A percentile compares a stretch with the other conserved stretches of the same genome.
phyloP scores from a whole-genome alignment of 257 asterid species.

The Eucommia ulmoides region DNA sequence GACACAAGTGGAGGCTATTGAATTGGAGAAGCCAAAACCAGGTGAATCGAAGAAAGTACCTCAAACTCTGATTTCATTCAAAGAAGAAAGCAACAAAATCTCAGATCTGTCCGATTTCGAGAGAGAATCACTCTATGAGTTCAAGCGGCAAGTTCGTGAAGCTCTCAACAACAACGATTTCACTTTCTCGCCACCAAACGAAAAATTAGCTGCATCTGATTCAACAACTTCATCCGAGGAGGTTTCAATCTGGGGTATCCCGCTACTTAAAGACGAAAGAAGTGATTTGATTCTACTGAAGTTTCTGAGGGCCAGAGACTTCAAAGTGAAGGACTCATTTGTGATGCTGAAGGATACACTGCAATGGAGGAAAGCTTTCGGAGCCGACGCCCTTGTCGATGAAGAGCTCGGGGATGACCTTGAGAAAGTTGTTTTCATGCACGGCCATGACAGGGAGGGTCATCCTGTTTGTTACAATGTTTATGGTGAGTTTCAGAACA shows the following conservation, averaged over 20 bases:
- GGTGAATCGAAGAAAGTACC: constrained; percentile 31
- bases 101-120: constrained; percentile 63
- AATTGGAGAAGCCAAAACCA: constrained; percentile 16
- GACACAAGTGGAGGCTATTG: constrained; percentile 10
- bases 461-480: constrained; percentile 67
- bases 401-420: constrained; percentile 75
- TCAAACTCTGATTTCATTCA: constrained; percentile 39
- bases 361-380: constrained; percentile 54
- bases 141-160: constrained; percentile 39
- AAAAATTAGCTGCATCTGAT: constrained; percentile 10
- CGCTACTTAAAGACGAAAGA: constrained; percentile 53
- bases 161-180: constrained; percentile 24
- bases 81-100: constrained; percentile 58
- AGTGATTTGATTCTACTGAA: constrained; percentile 67
- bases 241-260: constrained; percentile 70
- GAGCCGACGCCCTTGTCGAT: constrained; percentile 46
- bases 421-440: constrained; percentile 83
- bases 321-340: constrained; percentile 55
- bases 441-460: constrained; percentile 70
- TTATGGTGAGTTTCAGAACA: constrained; percentile 71
- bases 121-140: constrained; percentile 36
- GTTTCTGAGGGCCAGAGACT: constrained; percentile 88
- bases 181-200: constrained; percentile 1
- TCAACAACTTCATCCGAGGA: constrained; percentile 23
- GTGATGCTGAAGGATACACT: constrained; percentile 56